phyloP scores from a whole-genome alignment of 176 grass and related monocot genomes.

The Otatea glauca region DNA sequence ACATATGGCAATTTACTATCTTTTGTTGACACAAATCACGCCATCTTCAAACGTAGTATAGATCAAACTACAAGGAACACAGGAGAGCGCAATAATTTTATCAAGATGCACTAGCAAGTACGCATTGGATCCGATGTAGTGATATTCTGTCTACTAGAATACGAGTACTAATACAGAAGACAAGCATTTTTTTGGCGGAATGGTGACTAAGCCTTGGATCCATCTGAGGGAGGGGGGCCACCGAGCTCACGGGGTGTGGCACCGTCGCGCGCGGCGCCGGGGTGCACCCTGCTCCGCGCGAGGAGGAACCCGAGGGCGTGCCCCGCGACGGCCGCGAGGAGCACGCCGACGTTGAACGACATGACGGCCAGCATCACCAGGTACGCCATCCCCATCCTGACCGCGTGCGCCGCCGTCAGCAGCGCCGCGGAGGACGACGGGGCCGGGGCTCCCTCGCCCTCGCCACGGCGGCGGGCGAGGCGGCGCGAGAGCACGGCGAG shows the following conservation, averaged over 20 bases:
- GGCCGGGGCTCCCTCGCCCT: neutral
- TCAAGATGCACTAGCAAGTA: neutral
- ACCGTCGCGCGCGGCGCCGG: neutral
- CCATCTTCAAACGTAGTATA: no score
- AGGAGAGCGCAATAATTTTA: neutral
- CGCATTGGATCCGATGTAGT: neutral
- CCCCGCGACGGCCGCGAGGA: conserved; percentile 59
- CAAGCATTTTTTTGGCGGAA: neutral
- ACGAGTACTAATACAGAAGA: neutral
- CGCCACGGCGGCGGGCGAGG: conserved; percentile 34
- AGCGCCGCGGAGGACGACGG: neutral
- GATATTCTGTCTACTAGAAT: neutral
- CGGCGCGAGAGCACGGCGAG: conserved; percentile 54
- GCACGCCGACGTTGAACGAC: conserved; percentile 74
- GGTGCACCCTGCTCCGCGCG: conserved; percentile 57
- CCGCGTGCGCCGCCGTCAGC: conserved; percentile 45
- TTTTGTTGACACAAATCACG: no score
- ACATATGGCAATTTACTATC: no score
- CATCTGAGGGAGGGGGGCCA: neutral
- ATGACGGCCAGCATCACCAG: conserved; percentile 73
- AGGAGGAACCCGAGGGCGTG: conserved; percentile 74
- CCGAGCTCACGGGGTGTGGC: conserved; percentile 5
- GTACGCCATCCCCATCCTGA: conserved; percentile 58
- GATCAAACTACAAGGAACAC: no score
- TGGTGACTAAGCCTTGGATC: conserved; percentile 36